Base-by-base conservation (phyloP, 495 filamentous ascomycete genomes). In the Bryoglossum gracile region DNA sequence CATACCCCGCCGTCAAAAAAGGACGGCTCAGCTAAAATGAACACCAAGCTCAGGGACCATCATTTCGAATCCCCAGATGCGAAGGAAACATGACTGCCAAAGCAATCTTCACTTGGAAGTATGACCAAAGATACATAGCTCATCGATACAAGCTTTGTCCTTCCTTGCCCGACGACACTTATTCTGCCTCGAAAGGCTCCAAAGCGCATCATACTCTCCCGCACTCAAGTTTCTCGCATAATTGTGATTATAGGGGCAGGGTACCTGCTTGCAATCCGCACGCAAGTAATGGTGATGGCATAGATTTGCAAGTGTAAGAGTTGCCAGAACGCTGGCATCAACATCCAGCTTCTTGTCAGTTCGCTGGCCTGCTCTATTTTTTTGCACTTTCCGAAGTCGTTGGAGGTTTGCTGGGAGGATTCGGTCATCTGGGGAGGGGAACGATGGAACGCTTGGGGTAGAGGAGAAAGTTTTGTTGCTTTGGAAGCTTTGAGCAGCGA, bases 261-360 rank as follows among this genome's bases (percentile, higher is more conserved):
- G 37, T 13, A 11, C 37, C 36, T 16, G 17, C 24, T 18, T 4
- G 32, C 48, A 50, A 33, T 50, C 48, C 11, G 48, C 18, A 32
- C 48, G 48, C 23, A 51, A 30, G 35, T 51, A 51, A 21, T 51
- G 48, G 40, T 33, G 38, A 39, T 14, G n/a, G 30, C 48, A 51
- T 24, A 51, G 26, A 45, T 51, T 40, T 8, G 14, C 25, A 23
- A 45, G 37, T 17, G 11, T 45, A 13, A 46, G 35, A 4, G 13
- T 19, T 16, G 37, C 9, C 10, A 51, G n/a, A 6, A 45, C 2
- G n/a, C 30, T 33, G 32, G 3, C 8, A 16, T 45, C 41, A 2
- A 51, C 48, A 23, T 33, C 32, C 48, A 51, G 32, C 18, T 18
- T 11, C 26, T 46, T 37, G 24, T 51, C 48, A 16, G 45, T 46